These are phyloP conservation scores for Boechera retrofracta DNA, from an alignment of 345 rosid genomes.

Conservation along the genomic window DNA sequence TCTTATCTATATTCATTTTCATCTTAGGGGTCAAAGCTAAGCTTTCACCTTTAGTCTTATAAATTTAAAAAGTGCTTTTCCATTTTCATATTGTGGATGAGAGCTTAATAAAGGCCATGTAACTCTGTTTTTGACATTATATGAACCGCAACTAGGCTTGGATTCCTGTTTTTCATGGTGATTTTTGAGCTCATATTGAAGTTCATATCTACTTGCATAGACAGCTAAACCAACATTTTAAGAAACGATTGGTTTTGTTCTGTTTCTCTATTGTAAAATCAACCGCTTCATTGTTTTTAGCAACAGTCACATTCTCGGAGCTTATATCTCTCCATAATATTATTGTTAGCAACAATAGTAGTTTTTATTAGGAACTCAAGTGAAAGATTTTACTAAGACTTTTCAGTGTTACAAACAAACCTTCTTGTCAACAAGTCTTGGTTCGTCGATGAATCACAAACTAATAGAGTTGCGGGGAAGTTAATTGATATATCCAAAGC, in stretches of 20 bases:
- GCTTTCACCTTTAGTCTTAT: not conserved
- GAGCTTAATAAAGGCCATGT: constrained; percentile 23
- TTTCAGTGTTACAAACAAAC: constrained; percentile 10
- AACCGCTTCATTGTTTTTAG: not conserved
- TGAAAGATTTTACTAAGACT: constrained; percentile 13
- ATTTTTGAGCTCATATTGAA: constrained; percentile 12
- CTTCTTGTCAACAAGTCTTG: constrained; percentile 1
- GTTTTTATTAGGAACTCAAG: not conserved
- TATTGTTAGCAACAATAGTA: not conserved
- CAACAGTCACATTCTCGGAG: no score
- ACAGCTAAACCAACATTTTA: not conserved
- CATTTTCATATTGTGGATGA: constrained; percentile 12
- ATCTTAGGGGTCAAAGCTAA: constrained; percentile 27
- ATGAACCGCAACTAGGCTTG: not conserved
- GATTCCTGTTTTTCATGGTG: not conserved
- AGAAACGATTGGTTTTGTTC: constrained; percentile 1
- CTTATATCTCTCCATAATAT: not conserved
- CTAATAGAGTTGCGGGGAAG: constrained; percentile 1
- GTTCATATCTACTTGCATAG: constrained; percentile 9
- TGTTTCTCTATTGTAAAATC: not conserved
- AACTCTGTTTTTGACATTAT: not conserved
- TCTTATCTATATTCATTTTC: constrained; percentile 41
- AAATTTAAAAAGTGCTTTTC: not conserved
- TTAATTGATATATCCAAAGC: constrained; percentile 20
- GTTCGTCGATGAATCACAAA: not conserved